A percentile compares a stretch with the other conserved stretches of the same genome.
These are phyloP conservation scores for Metroxylon sagu DNA, from an alignment of 176 grass and related monocot species.

Conservation along the genomic window DNA sequence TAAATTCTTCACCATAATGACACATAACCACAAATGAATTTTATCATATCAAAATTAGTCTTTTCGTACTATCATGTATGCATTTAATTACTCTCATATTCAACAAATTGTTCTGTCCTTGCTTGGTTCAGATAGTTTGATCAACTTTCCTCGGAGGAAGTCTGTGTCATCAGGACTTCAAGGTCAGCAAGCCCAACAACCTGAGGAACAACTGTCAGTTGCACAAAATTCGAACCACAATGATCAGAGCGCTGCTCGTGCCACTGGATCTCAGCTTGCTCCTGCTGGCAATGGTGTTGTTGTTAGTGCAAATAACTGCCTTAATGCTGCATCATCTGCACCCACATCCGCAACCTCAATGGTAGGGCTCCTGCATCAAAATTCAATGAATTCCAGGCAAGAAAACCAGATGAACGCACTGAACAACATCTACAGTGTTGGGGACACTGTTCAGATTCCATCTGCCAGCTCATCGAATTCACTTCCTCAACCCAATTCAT, in stretches of 20 bases:
- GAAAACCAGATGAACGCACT: slow-evolving; percentile 37
- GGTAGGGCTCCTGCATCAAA: slow-evolving; percentile 30
- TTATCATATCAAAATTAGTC: too few species aligned
- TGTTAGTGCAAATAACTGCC: slow-evolving; percentile 36
- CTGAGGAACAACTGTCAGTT: slow-evolving; percentile 52
- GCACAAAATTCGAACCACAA: slow-evolving; percentile 71
- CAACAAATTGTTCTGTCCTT: slow-evolving; percentile 16
- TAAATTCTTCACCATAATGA: too few species aligned
- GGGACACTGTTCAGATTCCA: slow-evolving; percentile 18
- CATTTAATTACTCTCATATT: background rate
- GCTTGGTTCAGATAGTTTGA: slow-evolving; percentile 64
- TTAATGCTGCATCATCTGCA: slow-evolving; percentile 39
- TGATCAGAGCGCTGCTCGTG: slow-evolving; percentile 45
- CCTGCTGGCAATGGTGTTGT: slow-evolving; percentile 38
- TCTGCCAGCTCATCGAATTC: slow-evolving; percentile 13
- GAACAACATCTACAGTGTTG: slow-evolving; percentile 29
- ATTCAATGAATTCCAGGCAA: slow-evolving; percentile 54
- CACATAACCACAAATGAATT: too few species aligned
- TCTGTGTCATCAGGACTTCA: slow-evolving; percentile 33
- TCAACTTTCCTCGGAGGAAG: slow-evolving; percentile 70
- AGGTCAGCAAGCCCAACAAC: slow-evolving; percentile 46
- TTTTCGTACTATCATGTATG: background rate
- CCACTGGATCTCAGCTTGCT: slow-evolving; percentile 34
- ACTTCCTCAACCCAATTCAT: slow-evolving; percentile 41
- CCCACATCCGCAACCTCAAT: slow-evolving; percentile 28